Percentiles rank a stretch among this genome's conserved stretches.
These are phyloP conservation scores for Yamagishiella unicocca DNA, from an alignment of 139 green algal genomes.

Conservation along the genomic window DNA sequence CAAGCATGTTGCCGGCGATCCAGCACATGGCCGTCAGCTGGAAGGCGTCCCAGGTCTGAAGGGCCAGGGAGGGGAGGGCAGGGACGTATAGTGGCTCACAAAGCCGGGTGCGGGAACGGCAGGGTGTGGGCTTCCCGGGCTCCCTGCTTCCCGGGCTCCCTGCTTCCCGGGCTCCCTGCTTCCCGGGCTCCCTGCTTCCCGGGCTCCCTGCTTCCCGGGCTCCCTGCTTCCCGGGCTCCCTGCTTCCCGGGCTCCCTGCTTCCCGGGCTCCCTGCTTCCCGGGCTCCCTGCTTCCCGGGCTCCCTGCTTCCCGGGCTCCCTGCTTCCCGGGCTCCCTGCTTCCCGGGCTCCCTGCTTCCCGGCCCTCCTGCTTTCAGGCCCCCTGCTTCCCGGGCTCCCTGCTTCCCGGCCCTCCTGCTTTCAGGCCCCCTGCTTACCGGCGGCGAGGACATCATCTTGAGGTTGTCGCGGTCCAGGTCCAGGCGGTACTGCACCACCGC, in stretches of 20 bases:
- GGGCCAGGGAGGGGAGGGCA: neutral
- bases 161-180: too few species aligned
- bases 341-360: neutral
- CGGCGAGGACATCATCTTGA: neutral
- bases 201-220: too few species aligned
- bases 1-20: constrained; percentile 58
- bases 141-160: too few species aligned
- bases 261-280: neutral
- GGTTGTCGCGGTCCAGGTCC: constrained; percentile 40
- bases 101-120: too few species aligned
- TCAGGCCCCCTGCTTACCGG: neutral
- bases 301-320: neutral
- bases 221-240: too few species aligned
- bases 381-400: neutral
- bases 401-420: neutral
- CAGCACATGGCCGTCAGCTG: constrained; percentile 35
- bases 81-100: neutral
- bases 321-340: neutral
- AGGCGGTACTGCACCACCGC: neutral
- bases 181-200: too few species aligned
- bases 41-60: neutral
- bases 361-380: neutral
- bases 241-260: too few species aligned
- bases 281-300: neutral
- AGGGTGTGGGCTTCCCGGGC: too few species aligned